Conservation (phyloP, 495 filamentous ascomycete species). For the Penicillium odoratum region DNA sequence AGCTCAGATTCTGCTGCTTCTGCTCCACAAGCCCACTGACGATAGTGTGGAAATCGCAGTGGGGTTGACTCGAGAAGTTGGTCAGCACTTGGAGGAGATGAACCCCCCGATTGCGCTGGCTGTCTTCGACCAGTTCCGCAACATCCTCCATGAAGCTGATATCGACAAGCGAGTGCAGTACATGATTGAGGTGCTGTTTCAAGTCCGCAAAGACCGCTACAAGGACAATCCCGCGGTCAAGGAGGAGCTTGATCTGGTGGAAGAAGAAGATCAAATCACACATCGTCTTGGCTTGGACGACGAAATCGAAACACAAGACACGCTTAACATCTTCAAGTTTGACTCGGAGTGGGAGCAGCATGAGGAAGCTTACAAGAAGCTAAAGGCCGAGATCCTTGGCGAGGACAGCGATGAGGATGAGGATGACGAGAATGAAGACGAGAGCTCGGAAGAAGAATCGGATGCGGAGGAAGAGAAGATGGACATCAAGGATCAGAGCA, state of each 20-base stretch:
- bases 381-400: slow-evolving; percentile 92
- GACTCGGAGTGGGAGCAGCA: slow-evolving; percentile 88
- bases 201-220: slow-evolving; percentile 93
- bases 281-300: slow-evolving; percentile 78
- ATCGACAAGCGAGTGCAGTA: slow-evolving; percentile 97
- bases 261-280: slow-evolving; percentile 97
- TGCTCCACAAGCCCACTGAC: slow-evolving; percentile 92
- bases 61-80: slow-evolving; percentile 84
- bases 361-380: slow-evolving; percentile 82
- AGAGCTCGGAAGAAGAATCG: slow-evolving; percentile 77
- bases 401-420: slow-evolving; percentile 81
- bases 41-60: slow-evolving; percentile 98
- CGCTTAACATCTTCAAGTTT: slow-evolving; percentile 91
- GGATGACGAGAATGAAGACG: slow-evolving; percentile 68
- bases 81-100: slow-evolving; percentile 93
- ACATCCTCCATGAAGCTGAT: slow-evolving; percentile 90
- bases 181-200: slow-evolving; percentile 98
- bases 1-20: slow-evolving; percentile 83
- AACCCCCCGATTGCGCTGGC: slow-evolving; percentile 77
- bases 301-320: slow-evolving; percentile 78
- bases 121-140: slow-evolving; percentile 94
- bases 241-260: slow-evolving; percentile 91
- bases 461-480: slow-evolving; percentile 70
- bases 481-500: slow-evolving; percentile 97
- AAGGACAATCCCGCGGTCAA: slow-evolving; percentile 90